These are phyloP conservation scores for Dryadomyces quercus-mongolicae DNA, from an alignment of 2,329 filamentous ascomycete genomes.

Conservation along the genomic window DNA sequence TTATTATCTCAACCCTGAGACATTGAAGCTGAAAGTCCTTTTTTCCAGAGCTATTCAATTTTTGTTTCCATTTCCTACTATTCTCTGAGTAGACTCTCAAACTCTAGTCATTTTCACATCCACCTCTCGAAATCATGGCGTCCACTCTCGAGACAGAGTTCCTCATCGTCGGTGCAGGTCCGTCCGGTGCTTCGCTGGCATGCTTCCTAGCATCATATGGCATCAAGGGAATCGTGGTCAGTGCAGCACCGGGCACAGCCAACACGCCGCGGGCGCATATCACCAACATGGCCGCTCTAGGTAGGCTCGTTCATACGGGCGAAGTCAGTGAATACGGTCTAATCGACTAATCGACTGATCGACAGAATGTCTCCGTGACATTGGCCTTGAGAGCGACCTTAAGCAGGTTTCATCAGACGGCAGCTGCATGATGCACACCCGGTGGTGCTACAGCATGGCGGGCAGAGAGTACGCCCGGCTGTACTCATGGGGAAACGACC, in stretches of 20 bases:
- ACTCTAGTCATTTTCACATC: no score
- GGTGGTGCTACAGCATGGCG: constrained; percentile 40
- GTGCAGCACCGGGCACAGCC: constrained; percentile 34
- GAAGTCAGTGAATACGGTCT: no score
- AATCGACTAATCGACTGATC: background rate
- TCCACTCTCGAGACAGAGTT: constrained; percentile 26
- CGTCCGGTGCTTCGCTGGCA: constrained; percentile 40
- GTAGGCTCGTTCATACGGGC: constrained; percentile 16
- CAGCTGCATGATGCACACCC: constrained; percentile 33
- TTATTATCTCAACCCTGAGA: no score
- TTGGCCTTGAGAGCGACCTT: constrained; percentile 32
- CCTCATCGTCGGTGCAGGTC: constrained; percentile 38
- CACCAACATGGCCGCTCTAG: constrained; percentile 43
- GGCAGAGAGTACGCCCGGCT: constrained; percentile 38
- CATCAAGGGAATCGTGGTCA: constrained; percentile 42
- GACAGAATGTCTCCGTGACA: constrained; percentile 37
- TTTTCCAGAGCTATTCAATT: background rate
- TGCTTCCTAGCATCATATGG: constrained; percentile 39
- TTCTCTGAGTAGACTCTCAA: no score
- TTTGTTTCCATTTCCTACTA: background rate
- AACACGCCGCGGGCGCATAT: constrained; percentile 48
- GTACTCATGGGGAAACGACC: constrained; percentile 38
- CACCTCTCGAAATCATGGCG: no score
- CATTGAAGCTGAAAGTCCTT: no score
- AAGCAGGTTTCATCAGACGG: constrained; percentile 23